Evolutionary conservation across 768 basidiomycete species (phyloP).

Genomic region (Cystobasidium onofrii): DNA sequence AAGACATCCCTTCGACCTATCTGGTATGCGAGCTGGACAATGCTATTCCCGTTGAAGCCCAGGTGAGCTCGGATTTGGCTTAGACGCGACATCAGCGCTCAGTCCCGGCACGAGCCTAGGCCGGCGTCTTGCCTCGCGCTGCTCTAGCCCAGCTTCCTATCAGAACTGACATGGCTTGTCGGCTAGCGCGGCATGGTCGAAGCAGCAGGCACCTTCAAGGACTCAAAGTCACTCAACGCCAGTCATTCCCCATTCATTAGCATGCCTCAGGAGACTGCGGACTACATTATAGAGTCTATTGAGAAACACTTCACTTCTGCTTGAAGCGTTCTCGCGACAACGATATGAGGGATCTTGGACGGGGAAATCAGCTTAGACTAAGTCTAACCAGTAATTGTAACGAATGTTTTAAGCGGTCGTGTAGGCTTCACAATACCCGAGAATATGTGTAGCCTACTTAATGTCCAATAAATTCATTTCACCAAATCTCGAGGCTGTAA

Average conservation of each 20-base stretch:
- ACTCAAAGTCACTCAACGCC: not conserved
- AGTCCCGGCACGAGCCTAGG: too few species aligned
- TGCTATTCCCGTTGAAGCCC: slow-evolving; percentile 5
- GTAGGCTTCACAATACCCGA: too few species aligned
- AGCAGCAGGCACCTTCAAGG: slow-evolving; percentile 19
- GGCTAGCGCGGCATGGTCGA: slow-evolving; percentile 1
- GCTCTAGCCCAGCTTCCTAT: too few species aligned
- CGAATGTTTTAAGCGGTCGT: too few species aligned
- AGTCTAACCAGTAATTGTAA: too few species aligned
- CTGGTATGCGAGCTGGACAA: slow-evolving; percentile 20
- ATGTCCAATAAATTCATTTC: too few species aligned
- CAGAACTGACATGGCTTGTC: not conserved
- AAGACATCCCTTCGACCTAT: slow-evolving; percentile 21
- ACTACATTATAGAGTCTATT: not conserved
- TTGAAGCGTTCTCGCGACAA: not conserved
- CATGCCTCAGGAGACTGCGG: slow-evolving; percentile 11
- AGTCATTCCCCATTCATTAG: slow-evolving; percentile 20
- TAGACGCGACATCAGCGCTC: too few species aligned
- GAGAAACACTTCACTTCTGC: not conserved
- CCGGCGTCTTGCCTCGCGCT: too few species aligned
- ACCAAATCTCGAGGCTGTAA: too few species aligned
- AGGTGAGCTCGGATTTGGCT: not conserved
- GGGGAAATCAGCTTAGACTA: too few species aligned
- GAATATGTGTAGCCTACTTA: too few species aligned
- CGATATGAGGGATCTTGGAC: too few species aligned